Conservation (phyloP, 371 early-diverging fungal genomes). For the Rhizomucor pusillus region DNA sequence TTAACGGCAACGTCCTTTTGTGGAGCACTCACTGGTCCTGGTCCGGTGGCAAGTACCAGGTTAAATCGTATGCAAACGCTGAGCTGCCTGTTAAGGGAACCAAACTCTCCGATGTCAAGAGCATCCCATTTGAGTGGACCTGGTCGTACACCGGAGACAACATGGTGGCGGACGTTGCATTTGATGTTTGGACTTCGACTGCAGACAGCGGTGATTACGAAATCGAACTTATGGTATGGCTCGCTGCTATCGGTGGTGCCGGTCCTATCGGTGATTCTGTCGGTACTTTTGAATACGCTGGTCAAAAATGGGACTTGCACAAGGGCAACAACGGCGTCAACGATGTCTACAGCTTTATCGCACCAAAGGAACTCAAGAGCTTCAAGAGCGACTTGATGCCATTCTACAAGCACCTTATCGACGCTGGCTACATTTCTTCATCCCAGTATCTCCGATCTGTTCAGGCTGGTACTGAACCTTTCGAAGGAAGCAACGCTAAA, state of each 20-base stretch:
- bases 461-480: constrained; percentile 22
- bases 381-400: constrained; percentile 8
- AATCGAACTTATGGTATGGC: constrained; percentile 13
- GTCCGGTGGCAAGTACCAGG: constrained; percentile 6
- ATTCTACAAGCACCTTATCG: constrained; percentile 12
- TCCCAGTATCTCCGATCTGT: constrained; percentile 17
- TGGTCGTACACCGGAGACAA: constrained; percentile 13
- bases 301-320: constrained; percentile 11
- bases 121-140: constrained; percentile 10
- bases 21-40: constrained; percentile 12
- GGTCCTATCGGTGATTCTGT: constrained; percentile 10
- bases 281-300: constrained; percentile 4
- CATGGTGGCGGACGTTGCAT: constrained; percentile 11
- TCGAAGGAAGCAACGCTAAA: constrained; percentile 11
- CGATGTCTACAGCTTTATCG: constrained; percentile 20
- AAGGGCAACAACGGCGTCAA: constrained; percentile 17
- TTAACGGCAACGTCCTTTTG: constrained; percentile 5
- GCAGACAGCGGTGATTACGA: constrained; percentile 4
- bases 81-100: constrained; percentile 2
- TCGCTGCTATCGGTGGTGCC: constrained; percentile 12
- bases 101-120: background rate
- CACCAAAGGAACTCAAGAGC: constrained; percentile 3
- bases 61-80: constrained; percentile 13
- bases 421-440: constrained; percentile 5
- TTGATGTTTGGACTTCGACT: constrained; percentile 14